Evolutionary conservation across 2,329 filamentous ascomycete species (phyloP), one percentile per base, ranked within the genome.

Genomic region (Annulohypoxylon truncatum): DNA sequence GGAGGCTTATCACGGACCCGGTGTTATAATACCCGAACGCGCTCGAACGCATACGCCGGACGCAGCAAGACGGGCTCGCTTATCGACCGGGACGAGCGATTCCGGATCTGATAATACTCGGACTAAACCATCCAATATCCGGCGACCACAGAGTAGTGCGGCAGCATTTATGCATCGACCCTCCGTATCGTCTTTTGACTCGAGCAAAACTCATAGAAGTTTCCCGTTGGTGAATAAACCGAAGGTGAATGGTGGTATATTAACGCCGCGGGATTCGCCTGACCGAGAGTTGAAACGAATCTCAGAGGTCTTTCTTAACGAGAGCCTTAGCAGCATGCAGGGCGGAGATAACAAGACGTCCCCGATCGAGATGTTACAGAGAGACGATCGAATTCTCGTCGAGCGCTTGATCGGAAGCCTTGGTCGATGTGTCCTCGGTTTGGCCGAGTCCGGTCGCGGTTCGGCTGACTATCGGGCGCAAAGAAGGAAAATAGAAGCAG

Each of bases 401-500:
- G 86, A 90, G 75, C 81, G 84, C 54, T 79, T 90, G 1, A 85
- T 90, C 22, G 87, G 83, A 1, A 85, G 83, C 68, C 78, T 90
- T 0, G 87, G 88, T 12, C 83, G 84, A 69, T 90, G 88, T 63
- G 86, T 90, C 1, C 75, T 89, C 7, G 86, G 83, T 28, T 72
- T 90, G 67, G 82, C 85, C 62, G 83, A 91, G 78, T 78, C 82
- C 54, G 81, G 86, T 69, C 79, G 80, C 69, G 79, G 85, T 62
- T 83, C 84, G 71, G 79, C 87, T 66, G 87, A 92, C 71, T 85
- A 84, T 52, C 83, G 89, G 58, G 83, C 90, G 64, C 89, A 92
- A 77, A 84, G 93, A 64, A 83, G 91, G 68, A 85, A 91, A 70
- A 84, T 97, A 53, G 92, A 96, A 70, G 87, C 89, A 55, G 94